Base-by-base conservation (phyloP, 2,329 filamentous ascomycete genomes). In the Pseudonectria buxi region DNA sequence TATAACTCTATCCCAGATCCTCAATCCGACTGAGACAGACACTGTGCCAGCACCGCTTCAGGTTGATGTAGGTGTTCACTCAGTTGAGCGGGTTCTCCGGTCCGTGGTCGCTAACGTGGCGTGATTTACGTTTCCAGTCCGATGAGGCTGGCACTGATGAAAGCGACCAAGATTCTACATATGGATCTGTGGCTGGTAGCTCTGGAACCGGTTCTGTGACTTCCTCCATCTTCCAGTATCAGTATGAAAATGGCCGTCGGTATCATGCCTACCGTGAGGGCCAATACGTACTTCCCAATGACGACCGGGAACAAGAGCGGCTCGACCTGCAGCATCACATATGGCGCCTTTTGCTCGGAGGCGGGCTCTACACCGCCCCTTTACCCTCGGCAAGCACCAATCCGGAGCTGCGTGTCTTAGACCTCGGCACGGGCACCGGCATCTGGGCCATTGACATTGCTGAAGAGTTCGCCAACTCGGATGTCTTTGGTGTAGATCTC, bases 401-500 rank as follows among this genome's bases (percentile, higher is more conserved):
- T 2, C 35, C 27, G 0, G 39, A 46, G 15, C 45, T 65, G 38
- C 62, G 62, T 15, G 68, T 78, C 11, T 61, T 79, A 9, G 74
- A 79, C 46, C 59, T 79, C 9, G 74, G 75, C 31, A 78, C 72
- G 6, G 78, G 78, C 12, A 77, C 74, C 0, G 77, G 78, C 3
- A 76, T 78, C 36, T 81, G 77, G 56, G 56, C 73, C 4, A 76
- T 79, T 39, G 73, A 75, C 30, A 66, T 79, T 55, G 72, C 72
- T 47, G 68, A 73, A 42, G 51, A 64, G 41, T 65, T 58, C 40
- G 58, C 63, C 4, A 41, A 43, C 4, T 52, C 61, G 1, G 42
- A 47, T 6, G 57, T 66, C 9, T 50, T 63, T 14, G 75, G 74
- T 10, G 65, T 73, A 6, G 75, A 79, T 49, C 63, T 80, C 3